Conservation (phyloP, 768 basidiomycete species). For the Pisolithus microcarpus region DNA sequence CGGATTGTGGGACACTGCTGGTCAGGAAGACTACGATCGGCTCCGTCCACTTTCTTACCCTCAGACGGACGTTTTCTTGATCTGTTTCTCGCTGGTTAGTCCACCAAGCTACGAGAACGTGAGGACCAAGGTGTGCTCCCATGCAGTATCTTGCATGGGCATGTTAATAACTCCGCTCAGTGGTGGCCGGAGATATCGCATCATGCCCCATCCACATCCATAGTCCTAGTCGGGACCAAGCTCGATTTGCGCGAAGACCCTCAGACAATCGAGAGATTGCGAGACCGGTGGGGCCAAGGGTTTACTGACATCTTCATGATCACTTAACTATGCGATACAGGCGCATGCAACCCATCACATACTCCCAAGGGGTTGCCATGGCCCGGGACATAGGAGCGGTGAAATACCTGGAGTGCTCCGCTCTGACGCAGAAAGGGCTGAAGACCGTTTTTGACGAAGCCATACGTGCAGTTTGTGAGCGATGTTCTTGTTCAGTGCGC, state of each 20-base stretch:
- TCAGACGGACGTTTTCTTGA: conserved; percentile 98
- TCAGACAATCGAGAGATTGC: conserved; percentile 84
- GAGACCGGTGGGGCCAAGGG: conserved; percentile 62
- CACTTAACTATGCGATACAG: conserved; percentile 31
- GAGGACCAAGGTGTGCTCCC: conserved; percentile 74
- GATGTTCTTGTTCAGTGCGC: background rate
- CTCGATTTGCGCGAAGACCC: conserved; percentile 95
- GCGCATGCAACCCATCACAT: conserved; percentile 92
- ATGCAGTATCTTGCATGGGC: background rate
- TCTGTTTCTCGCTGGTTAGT: conserved; percentile 97
- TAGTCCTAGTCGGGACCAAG: conserved; percentile 95
- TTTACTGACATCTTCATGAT: conserved; percentile 1
- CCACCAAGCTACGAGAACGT: conserved; percentile 99
- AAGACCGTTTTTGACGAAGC: conserved; percentile 99
- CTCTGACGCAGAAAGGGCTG: conserved; percentile 94
- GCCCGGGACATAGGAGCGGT: conserved; percentile 92
- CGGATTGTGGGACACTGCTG: conserved; percentile 99
- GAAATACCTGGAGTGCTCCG: conserved; percentile 94
- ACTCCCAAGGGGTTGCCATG: conserved; percentile 85
- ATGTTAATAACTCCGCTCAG: conserved; percentile 33
- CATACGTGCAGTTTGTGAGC: conserved; percentile 91
- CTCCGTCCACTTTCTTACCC: conserved; percentile 97
- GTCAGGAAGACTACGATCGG: conserved; percentile 98
- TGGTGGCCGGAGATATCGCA: conserved; percentile 98
- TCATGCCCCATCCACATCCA: conserved; percentile 90